Evolutionary conservation across 176 grass and related monocot species (phyloP).

Genomic region (Avena eriantha): DNA sequence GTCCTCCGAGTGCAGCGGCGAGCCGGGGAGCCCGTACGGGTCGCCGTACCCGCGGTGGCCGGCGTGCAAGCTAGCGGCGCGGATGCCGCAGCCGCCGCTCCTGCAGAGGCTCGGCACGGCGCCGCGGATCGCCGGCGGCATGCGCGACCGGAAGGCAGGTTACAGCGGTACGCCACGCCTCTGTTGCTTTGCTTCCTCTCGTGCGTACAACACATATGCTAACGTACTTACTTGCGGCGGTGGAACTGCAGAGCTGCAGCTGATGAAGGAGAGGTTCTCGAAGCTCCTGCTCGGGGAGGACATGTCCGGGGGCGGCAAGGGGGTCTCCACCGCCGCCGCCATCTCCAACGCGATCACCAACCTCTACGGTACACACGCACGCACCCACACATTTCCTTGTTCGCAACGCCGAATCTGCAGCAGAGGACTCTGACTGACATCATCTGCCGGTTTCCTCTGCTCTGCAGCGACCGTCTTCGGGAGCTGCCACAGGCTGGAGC

Average conservation of each 20-base stretch:
- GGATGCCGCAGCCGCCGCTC: constrained; percentile 40
- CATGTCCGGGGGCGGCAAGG: constrained; percentile 93
- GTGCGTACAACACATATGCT: too few relatives aligned
- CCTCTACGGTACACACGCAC: constrained; percentile 63
- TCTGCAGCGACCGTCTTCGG: constrained; percentile 87
- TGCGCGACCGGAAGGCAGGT: constrained; percentile 46
- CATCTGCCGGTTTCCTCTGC: constrained; percentile 11
- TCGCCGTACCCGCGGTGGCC: constrained; percentile 62
- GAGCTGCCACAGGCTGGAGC: constrained; percentile 79
- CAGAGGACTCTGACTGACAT: background rate
- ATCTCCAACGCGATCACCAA: constrained; percentile 98
- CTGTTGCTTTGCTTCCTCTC: background rate
- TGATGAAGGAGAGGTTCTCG: constrained; percentile 83
- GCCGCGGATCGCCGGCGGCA: constrained; percentile 30
- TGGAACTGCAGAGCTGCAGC: constrained; percentile 63
- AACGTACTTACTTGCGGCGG: background rate
- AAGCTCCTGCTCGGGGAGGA: constrained; percentile 94
- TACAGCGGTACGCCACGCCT: constrained; percentile 50
- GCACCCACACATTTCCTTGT: background rate
- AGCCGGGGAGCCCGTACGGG: constrained; percentile 65
- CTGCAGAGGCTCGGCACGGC: constrained; percentile 61
- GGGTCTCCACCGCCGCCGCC: constrained; percentile 76
- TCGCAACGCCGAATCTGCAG: background rate
- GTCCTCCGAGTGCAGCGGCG: constrained; percentile 73
- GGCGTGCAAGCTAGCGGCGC: constrained; percentile 41